These are phyloP conservation scores for Claviceps humidiphila DNA, from an alignment of 2,329 filamentous ascomycete species.

Conservation along the genomic window DNA sequence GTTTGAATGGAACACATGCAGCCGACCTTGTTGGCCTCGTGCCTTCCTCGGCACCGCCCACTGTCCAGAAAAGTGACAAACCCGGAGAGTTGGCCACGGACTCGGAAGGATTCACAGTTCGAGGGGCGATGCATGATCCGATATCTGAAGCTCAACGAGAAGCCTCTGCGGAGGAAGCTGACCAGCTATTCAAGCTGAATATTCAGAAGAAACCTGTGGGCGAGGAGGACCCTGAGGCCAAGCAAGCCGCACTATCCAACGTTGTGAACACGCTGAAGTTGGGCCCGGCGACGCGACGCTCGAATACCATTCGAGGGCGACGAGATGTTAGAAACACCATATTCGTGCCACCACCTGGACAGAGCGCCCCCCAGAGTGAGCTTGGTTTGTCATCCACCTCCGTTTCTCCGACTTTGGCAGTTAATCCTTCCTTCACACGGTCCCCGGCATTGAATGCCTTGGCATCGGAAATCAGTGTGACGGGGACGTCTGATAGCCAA, in stretches of 20 bases:
- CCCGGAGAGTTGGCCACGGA: slow-evolving; percentile 38
- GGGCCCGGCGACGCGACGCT: slow-evolving; percentile 52
- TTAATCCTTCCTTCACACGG: slow-evolving; percentile 15
- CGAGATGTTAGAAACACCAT: slow-evolving; percentile 87
- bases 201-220: slow-evolving; percentile 67
- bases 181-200: slow-evolving; percentile 65
- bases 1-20: slow-evolving; percentile 34
- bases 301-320: slow-evolving; percentile 71
- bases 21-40: slow-evolving; percentile 37
- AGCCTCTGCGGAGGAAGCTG: slow-evolving; percentile 38
- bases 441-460: slow-evolving; percentile 39
- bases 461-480: slow-evolving; percentile 48
- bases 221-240: slow-evolving; percentile 63
- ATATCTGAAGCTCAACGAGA: slow-evolving; percentile 64
- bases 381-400: slow-evolving; percentile 1
- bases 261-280: slow-evolving; percentile 60
- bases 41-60: slow-evolving; percentile 38
- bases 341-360: slow-evolving; percentile 45
- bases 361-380: background rate
- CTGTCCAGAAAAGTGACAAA: slow-evolving; percentile 27
- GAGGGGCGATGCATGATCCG: slow-evolving; percentile 45
- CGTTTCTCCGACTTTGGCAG: slow-evolving; percentile 7
- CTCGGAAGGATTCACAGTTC: slow-evolving; percentile 65
- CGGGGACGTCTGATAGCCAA: slow-evolving; percentile 64
- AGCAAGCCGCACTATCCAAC: slow-evolving; percentile 59